These are phyloP conservation scores for Alternaria burnsii DNA, from an alignment of 2,329 filamentous ascomycete species.

Conservation along the genomic window DNA sequence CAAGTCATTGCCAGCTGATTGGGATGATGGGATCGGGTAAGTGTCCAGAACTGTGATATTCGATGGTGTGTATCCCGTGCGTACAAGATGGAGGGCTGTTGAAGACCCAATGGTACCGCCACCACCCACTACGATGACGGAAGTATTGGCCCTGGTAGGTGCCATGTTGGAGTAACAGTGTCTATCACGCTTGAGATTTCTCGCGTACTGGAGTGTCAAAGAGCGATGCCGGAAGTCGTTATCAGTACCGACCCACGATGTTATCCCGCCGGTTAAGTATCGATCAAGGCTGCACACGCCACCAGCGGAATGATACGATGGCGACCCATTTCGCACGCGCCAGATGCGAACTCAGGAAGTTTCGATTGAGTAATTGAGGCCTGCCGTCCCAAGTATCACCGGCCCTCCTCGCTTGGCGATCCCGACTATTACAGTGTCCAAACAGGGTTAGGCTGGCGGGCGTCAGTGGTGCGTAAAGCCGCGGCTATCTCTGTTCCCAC, in stretches of 20 bases:
- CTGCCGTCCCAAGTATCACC: neutral
- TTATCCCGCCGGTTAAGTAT: constrained; percentile 21
- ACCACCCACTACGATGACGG: constrained; percentile 57
- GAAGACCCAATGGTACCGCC: constrained; percentile 63
- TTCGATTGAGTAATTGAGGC: constrained; percentile 19
- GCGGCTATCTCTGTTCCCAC: neutral
- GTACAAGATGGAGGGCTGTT: constrained; percentile 62
- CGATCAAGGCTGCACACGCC: constrained; percentile 25
- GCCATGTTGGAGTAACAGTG: constrained; percentile 20
- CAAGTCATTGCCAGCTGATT: constrained; percentile 61
- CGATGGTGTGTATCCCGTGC: constrained; percentile 56
- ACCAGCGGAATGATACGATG: constrained; percentile 19
- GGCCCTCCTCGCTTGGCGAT: neutral
- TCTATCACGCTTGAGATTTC: neutral
- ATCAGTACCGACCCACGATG: constrained; percentile 16
- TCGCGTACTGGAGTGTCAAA: neutral
- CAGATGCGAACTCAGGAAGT: constrained; percentile 4
- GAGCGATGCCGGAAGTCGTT: constrained; percentile 3
- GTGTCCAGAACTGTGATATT: constrained; percentile 60
- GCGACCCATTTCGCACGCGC: constrained; percentile 12
- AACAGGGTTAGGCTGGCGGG: constrained; percentile 5
- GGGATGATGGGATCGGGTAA: constrained; percentile 56
- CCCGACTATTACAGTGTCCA: constrained; percentile 9
- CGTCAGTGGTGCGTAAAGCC: constrained; percentile 12
- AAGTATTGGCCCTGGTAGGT: constrained; percentile 28